Conservation (phyloP, 257 asterid genomes). For the Catharanthus roseus region DNA sequence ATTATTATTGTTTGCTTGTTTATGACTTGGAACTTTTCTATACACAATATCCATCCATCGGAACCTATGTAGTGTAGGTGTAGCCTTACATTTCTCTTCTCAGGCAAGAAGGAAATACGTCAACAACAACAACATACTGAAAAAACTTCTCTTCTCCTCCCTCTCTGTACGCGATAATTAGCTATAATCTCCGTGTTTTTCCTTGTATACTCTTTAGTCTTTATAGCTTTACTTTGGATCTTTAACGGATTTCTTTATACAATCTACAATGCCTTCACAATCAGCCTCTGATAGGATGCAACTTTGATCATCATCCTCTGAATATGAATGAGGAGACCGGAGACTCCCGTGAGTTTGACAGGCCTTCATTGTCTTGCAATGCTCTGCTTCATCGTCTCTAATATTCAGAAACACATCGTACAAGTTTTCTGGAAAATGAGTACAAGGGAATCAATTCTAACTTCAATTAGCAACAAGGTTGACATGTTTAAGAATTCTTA, state of each 20-base stretch:
- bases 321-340: conserved; percentile 72
- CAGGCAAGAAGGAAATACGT: too few species aligned
- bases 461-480: not conserved
- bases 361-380: conserved; percentile 97
- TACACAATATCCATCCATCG: too few species aligned
- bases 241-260: conserved; percentile 54
- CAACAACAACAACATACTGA: too few species aligned
- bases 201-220: too few species aligned
- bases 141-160: too few species aligned
- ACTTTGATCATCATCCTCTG: conserved; percentile 24
- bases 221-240: conserved; percentile 29
- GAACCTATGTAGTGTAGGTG: too few species aligned
- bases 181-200: too few species aligned
- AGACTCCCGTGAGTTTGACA: conserved; percentile 88
- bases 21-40: too few species aligned
- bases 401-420: conserved; percentile 78
- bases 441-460: not conserved
- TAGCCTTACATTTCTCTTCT: too few species aligned
- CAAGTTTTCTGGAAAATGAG: conserved; percentile 53
- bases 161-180: too few species aligned
- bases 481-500: not conserved
- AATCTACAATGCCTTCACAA: conserved; percentile 76
- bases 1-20: too few species aligned
- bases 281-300: conserved; percentile 42
- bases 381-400: conserved; percentile 97